phyloP scores from a whole-genome alignment of 768 basidiomycete genomes.

The Leccinellum luteum region DNA sequence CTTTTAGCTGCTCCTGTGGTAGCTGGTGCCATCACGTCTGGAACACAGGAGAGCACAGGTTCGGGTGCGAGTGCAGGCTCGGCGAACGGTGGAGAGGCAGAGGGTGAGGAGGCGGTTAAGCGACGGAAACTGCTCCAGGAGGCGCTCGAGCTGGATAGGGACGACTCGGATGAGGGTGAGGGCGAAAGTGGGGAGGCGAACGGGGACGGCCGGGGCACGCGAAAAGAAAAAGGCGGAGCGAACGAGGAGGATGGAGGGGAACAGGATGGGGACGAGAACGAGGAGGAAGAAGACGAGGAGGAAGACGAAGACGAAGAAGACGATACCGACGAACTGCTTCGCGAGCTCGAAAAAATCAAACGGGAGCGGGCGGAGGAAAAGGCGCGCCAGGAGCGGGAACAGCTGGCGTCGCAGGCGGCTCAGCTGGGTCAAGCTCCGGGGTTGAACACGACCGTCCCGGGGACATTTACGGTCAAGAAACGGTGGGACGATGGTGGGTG shows the following conservation, averaged over 20 bases:
- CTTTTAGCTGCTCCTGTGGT: slow-evolving; percentile 30
- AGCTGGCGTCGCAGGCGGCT: slow-evolving; percentile 56
- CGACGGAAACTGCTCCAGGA: slow-evolving; percentile 86
- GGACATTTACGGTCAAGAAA: slow-evolving; percentile 87
- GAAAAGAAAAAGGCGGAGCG: slow-evolving; percentile 36
- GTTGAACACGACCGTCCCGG: slow-evolving; percentile 68
- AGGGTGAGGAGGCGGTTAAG: slow-evolving; percentile 71
- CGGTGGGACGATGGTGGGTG: slow-evolving; percentile 91
- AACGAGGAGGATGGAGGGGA: slow-evolving; percentile 79
- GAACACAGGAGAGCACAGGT: background rate
- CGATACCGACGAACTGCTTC: slow-evolving; percentile 85
- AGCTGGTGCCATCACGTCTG: background rate
- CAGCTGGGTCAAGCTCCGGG: slow-evolving; percentile 77
- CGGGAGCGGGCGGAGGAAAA: slow-evolving; percentile 94
- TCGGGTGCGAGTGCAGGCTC: background rate
- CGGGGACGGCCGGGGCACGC: slow-evolving; percentile 44
- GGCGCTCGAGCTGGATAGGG: slow-evolving; percentile 83
- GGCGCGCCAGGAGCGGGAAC: slow-evolving; percentile 73
- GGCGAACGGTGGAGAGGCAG: slow-evolving; percentile 45
- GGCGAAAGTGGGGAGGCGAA: slow-evolving; percentile 38
- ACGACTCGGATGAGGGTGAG: slow-evolving; percentile 81
- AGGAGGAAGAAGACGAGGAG: slow-evolving; percentile 52
- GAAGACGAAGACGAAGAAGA: slow-evolving; percentile 67
- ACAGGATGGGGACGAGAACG: slow-evolving; percentile 44
- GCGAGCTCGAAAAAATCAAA: slow-evolving; percentile 98